phyloP scores from a whole-genome alignment of 2,329 filamentous ascomycete species.

The Paracamarosporium sp. region DNA sequence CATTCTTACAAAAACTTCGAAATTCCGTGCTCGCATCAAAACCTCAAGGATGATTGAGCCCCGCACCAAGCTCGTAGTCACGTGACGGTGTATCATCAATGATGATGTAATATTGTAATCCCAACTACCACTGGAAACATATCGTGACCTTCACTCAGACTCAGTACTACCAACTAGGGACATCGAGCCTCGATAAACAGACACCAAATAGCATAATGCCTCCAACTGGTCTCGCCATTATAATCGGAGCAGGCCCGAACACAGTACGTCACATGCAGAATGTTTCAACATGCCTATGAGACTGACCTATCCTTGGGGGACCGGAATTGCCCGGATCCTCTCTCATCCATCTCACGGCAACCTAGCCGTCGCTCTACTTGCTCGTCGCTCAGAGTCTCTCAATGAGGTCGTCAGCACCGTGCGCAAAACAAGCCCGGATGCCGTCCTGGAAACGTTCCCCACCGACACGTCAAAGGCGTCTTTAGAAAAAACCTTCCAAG shows the following conservation, averaged over 20 bases:
- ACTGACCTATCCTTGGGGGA: slow-evolving; percentile 47
- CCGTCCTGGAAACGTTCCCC: slow-evolving; percentile 59
- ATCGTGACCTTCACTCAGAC: neutral
- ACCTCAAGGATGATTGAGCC: neutral
- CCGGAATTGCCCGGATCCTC: slow-evolving; percentile 64
- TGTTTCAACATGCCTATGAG: too few relatives aligned
- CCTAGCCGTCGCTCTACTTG: slow-evolving; percentile 62
- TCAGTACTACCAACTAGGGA: neutral
- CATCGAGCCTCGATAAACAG: neutral
- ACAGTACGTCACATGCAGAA: neutral
- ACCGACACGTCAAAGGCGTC: slow-evolving; percentile 58
- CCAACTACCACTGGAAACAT: neutral
- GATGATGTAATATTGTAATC: neutral
- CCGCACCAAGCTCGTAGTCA: neutral
- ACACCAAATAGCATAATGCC: neutral
- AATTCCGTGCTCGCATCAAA: neutral
- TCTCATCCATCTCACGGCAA: slow-evolving; percentile 60
- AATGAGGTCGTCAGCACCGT: slow-evolving; percentile 52
- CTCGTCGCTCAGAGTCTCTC: slow-evolving; percentile 56
- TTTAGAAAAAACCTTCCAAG: slow-evolving; percentile 56
- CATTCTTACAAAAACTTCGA: neutral
- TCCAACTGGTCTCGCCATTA: slow-evolving; percentile 1
- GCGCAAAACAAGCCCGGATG: slow-evolving; percentile 49
- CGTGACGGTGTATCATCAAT: neutral
- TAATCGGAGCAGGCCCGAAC: slow-evolving; percentile 1